A percentile compares a stretch with the other conserved stretches of the same genome.
Evolutionary conservation across 2,329 filamentous ascomycete species (phyloP).

Genomic region (Exophiala xenobiotica): DNA sequence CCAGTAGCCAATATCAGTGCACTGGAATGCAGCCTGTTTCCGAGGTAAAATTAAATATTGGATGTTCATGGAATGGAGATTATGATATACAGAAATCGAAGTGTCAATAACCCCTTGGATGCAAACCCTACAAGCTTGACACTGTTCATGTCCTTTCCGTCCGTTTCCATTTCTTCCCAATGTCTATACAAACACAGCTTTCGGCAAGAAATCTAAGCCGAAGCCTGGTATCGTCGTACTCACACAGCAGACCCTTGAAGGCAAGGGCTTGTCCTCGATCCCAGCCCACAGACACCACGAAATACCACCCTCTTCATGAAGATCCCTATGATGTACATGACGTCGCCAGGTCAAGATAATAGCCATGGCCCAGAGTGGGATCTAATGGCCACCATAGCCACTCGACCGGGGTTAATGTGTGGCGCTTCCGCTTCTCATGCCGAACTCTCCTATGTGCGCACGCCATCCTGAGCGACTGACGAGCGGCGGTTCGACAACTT

Average conservation of each 20-base stretch:
- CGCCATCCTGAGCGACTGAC: too few species aligned
- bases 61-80: constrained; percentile 4
- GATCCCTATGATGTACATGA: background rate
- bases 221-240: background rate
- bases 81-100: background rate
- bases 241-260: background rate
- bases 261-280: background rate
- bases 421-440: too few species aligned
- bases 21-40: too few species aligned
- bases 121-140: too few species aligned
- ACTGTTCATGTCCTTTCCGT: too few species aligned
- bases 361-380: too few species aligned
- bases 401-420: background rate
- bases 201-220: background rate
- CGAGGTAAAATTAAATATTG: too few species aligned
- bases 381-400: too few species aligned
- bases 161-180: background rate
- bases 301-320: too few species aligned
- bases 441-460: too few species aligned
- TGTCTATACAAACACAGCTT: background rate
- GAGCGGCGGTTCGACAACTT: too few species aligned
- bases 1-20: too few species aligned
- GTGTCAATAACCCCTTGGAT: background rate
- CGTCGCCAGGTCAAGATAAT: background rate
- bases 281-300: background rate